Percentiles rank a stretch among this genome's conserved stretches.
phyloP scores from a whole-genome alignment of 2,329 filamentous ascomycete genomes.

The Alternaria novae-zelandiae region DNA sequence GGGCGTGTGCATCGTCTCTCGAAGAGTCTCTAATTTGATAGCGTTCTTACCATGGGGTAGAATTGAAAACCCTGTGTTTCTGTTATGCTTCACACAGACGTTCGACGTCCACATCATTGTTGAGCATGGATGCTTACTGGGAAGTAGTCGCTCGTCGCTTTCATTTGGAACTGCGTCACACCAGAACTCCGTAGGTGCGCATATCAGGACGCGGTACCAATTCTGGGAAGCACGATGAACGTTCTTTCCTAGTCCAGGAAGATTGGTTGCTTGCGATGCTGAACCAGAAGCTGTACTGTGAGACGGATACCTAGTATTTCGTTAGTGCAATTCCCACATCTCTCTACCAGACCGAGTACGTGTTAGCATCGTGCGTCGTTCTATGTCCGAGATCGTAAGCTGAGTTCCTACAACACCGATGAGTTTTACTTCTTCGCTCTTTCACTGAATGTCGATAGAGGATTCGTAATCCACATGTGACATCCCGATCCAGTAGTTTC shows the following conservation, averaged over 20 bases:
- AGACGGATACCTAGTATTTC: neutral
- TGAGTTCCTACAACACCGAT: neutral
- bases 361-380: neutral
- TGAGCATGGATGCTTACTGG: neutral
- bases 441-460: neutral
- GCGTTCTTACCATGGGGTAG: neutral
- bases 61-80: neutral
- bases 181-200: neutral
- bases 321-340: neutral
- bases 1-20: slow-evolving; percentile 8
- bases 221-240: neutral
- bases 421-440: neutral
- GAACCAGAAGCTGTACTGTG: neutral
- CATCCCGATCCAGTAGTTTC: neutral
- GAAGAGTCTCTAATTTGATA: neutral
- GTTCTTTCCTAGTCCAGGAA: neutral
- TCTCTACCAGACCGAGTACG: neutral
- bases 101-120: neutral
- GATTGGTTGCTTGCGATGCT: neutral
- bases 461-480: neutral
- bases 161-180: neutral
- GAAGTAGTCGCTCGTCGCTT: neutral
- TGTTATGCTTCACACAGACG: neutral
- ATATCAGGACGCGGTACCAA: neutral
- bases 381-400: neutral